phyloP scores from a whole-genome alignment of 805 yeast genomes.

The Lachancea fermentati region DNA sequence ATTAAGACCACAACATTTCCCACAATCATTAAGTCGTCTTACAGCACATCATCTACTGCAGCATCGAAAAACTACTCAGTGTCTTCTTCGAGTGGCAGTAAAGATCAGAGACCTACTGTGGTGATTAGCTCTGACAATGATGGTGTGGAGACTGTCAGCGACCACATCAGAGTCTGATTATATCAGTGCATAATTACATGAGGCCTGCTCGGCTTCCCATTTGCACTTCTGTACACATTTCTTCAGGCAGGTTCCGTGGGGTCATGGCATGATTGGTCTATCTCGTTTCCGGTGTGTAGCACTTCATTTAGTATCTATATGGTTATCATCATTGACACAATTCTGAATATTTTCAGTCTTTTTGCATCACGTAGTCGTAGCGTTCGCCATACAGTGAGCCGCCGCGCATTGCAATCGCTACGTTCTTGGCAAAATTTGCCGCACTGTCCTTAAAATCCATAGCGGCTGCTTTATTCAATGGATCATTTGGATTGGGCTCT shows the following conservation, averaged over 20 bases:
- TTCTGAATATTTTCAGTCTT: too few relatives aligned
- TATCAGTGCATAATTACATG: too few relatives aligned
- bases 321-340: not conserved
- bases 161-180: constrained; percentile 26
- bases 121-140: constrained; percentile 26
- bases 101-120: constrained; percentile 13
- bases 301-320: too few relatives aligned
- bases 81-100: not conserved
- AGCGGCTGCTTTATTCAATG: constrained; percentile 89
- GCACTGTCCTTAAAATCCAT: constrained; percentile 44
- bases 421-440: constrained; percentile 49
- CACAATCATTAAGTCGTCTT: constrained; percentile 2
- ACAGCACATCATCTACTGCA: not conserved
- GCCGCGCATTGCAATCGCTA: constrained; percentile 67
- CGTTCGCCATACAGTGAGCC: constrained; percentile 47
- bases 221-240: too few relatives aligned
- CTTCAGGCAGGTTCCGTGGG: too few relatives aligned
- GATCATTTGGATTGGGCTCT: constrained; percentile 90
- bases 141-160: constrained; percentile 23
- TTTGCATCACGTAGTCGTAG: constrained; percentile 62
- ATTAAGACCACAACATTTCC: constrained; percentile 13
- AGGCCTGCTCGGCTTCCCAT: too few relatives aligned
- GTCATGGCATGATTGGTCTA: too few relatives aligned
- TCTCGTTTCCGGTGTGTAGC: too few relatives aligned
- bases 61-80: not conserved